Evolutionary conservation across 2,329 filamentous ascomycete genomes (phyloP), one percentile per base, ranked within the genome.

Genomic region (Apiospora rasikravindrae): DNA sequence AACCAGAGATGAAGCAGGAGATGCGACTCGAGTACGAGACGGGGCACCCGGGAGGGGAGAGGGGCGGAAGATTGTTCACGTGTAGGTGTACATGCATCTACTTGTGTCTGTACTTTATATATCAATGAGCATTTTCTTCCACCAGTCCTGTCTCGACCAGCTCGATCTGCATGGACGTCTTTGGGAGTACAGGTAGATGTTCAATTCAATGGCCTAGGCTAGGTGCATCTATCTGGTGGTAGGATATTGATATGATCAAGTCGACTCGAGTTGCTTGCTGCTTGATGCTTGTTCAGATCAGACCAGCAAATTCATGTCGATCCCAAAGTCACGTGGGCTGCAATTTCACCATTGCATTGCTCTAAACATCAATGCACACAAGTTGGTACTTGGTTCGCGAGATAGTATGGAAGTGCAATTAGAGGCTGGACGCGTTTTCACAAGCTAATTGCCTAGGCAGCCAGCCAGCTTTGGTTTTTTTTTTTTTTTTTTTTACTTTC

Each of bases 1-100:
- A 61, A 64, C 33, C 57, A 64, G 57, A 64, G 57, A 64, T 40
- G 57, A 64, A 64, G 57, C 57, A 64, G 57, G 57, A 64, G 33
- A 64, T 64, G 57, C 22, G 57, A 64, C 57, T 40, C 57, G 57
- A 64, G 57, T 64, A 64, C 57, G 57, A 64, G 57, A 49, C 45
- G 45, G 22, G 16, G 44, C 19, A 19, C 10, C 8, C 8, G 40
- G 40, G 13, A 10, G 40, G 40, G 40, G 40, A 11, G 40, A 8
- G 16, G 44, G 45, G 45, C 57, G 22, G n/a, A 51, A 51, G 1
- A 19, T 37, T 42, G 40, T 42, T 42, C 8, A 42, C 40, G 10
- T 11, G 40, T 40, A 40, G 5, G 8, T 40, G 40, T 33, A 33
- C 6, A 33, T 26, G 29, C 29, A 49, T 49, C 14, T 19, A 45